These are phyloP conservation scores for Xylaria sp. DNA, from an alignment of 2,329 filamentous ascomycete species.

Conservation along the genomic window DNA sequence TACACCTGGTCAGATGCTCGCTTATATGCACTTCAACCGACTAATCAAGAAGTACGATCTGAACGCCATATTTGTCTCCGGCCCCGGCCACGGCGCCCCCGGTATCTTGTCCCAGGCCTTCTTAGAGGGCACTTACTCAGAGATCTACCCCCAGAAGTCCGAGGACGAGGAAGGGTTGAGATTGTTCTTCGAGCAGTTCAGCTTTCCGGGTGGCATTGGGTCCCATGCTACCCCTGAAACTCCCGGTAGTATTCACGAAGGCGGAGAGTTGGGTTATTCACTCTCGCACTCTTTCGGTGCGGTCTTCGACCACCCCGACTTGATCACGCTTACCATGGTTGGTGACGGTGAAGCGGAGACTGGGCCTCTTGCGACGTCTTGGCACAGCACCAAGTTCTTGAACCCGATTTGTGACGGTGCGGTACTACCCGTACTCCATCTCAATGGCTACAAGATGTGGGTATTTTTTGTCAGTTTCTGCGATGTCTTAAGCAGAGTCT, in stretches of 20 bases:
- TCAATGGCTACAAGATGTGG: slow-evolving; percentile 76
- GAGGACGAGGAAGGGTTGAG: slow-evolving; percentile 64
- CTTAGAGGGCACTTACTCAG: slow-evolving; percentile 70
- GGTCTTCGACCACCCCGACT: slow-evolving; percentile 68
- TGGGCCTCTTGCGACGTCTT: slow-evolving; percentile 70
- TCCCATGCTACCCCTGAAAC: slow-evolving; percentile 76
- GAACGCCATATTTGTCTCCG: slow-evolving; percentile 67
- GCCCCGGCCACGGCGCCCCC: slow-evolving; percentile 72
- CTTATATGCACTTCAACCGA: slow-evolving; percentile 77
- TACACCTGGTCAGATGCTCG: slow-evolving; percentile 75
- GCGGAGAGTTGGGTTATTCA: slow-evolving; percentile 76
- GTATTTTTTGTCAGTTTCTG: background rate
- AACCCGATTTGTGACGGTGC: slow-evolving; percentile 74
- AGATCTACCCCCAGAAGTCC: slow-evolving; percentile 70
- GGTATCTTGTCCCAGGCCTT: slow-evolving; percentile 72
- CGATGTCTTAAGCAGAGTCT: background rate
- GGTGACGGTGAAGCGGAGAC: slow-evolving; percentile 80
- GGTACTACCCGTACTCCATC: slow-evolving; percentile 69
- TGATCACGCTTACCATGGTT: slow-evolving; percentile 73
- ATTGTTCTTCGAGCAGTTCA: slow-evolving; percentile 77
- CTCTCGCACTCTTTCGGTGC: slow-evolving; percentile 73
- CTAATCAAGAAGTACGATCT: slow-evolving; percentile 76
- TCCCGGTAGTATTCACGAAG: slow-evolving; percentile 71
- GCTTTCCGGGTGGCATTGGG: slow-evolving; percentile 73
- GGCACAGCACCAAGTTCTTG: slow-evolving; percentile 79